phyloP scores from a whole-genome alignment of 306 rosid genomes.

The Pterocarpus santalinus region DNA sequence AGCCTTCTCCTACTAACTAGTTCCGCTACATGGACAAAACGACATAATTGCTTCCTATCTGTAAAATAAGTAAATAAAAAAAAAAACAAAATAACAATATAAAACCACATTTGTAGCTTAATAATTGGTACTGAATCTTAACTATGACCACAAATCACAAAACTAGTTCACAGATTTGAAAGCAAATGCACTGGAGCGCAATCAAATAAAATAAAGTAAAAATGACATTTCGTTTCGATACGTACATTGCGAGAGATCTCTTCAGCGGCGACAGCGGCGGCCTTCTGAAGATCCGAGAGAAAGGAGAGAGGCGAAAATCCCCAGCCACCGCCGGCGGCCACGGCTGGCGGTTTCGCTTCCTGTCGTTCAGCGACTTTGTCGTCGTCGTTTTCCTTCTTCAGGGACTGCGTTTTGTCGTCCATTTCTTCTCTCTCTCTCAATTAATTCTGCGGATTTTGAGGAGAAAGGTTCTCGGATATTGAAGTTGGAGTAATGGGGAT shows the following conservation, averaged over 20 bases:
- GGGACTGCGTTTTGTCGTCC: constrained; percentile 70
- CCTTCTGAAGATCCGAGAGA: constrained; percentile 88
- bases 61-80: neutral
- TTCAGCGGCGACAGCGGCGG: constrained; percentile 91
- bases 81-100: too few relatives aligned
- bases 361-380: constrained; percentile 31
- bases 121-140: neutral
- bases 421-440: constrained; percentile 20
- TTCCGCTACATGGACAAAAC: too few relatives aligned
- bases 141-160: neutral
- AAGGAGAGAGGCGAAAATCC: constrained; percentile 78
- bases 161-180: constrained; percentile 14
- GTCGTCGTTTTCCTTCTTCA: constrained; percentile 56
- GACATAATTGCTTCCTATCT: too few relatives aligned
- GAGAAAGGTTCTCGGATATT: neutral
- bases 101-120: neutral
- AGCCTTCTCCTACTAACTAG: too few relatives aligned
- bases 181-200: constrained; percentile 27
- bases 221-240: constrained; percentile 6
- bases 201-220: neutral
- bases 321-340: constrained; percentile 70
- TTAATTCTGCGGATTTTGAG: neutral
- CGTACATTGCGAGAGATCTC: constrained; percentile 96
- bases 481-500: neutral
- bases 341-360: constrained; percentile 33